phyloP scores from a whole-genome alignment of 2,329 filamentous ascomycete species.

The Hymenoscyphus scutula region DNA sequence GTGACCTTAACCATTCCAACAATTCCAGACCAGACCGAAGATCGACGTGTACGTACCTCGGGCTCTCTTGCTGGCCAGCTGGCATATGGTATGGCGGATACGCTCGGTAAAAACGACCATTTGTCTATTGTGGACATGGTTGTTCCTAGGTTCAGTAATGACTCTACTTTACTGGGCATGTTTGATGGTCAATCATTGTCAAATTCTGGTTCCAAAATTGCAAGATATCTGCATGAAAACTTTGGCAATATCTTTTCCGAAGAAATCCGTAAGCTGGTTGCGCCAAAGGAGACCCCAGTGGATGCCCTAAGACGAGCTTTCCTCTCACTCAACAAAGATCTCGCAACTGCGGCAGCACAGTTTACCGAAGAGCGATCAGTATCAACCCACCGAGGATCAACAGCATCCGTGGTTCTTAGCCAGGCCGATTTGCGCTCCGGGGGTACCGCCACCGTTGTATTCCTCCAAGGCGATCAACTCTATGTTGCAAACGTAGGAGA shows the following conservation, averaged over 20 bases:
- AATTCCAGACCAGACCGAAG: slow-evolving; percentile 92
- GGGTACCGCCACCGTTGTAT: slow-evolving; percentile 87
- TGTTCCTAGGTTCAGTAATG: slow-evolving; percentile 86
- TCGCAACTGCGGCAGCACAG: slow-evolving; percentile 80
- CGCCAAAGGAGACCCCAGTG: slow-evolving; percentile 69
- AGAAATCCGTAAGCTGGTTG: slow-evolving; percentile 70
- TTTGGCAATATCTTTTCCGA: slow-evolving; percentile 81
- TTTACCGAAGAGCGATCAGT: slow-evolving; percentile 71
- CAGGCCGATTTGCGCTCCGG: slow-evolving; percentile 89
- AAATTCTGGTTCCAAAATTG: slow-evolving; percentile 88
- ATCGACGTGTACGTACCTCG: slow-evolving; percentile 92
- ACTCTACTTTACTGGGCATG: slow-evolving; percentile 87
- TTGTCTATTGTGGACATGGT: slow-evolving; percentile 94
- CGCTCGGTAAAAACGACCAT: slow-evolving; percentile 88
- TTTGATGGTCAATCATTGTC: slow-evolving; percentile 93
- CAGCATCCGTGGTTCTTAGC: slow-evolving; percentile 72
- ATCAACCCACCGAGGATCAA: slow-evolving; percentile 67
- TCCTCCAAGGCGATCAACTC: slow-evolving; percentile 83
- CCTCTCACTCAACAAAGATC: slow-evolving; percentile 86
- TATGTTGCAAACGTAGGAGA: slow-evolving; percentile 96
- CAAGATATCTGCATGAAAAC: slow-evolving; percentile 94
- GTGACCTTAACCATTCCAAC: slow-evolving; percentile 91
- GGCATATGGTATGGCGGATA: slow-evolving; percentile 97
- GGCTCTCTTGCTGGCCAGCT: slow-evolving; percentile 89
- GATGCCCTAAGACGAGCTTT: slow-evolving; percentile 88